A percentile compares a stretch with the other conserved stretches of the same genome.
Evolutionary conservation across 2,329 filamentous ascomycete species (phyloP).

Genomic region (Tricladium varicosporioides): DNA sequence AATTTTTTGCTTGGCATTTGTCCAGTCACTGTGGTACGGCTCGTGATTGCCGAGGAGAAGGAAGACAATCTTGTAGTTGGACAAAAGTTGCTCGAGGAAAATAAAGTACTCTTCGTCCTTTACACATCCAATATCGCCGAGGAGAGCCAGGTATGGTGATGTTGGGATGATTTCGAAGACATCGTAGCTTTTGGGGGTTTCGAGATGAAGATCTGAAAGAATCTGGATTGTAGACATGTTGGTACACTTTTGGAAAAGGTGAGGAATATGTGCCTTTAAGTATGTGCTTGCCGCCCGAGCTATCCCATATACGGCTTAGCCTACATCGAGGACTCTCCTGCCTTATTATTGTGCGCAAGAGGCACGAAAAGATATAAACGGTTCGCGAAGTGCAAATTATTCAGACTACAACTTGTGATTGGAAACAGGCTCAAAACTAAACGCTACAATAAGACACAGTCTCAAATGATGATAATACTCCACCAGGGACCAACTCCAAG

Average conservation of each 20-base stretch:
- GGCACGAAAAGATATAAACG: too few species aligned
- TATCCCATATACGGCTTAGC: too few species aligned
- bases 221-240: constrained; percentile 6
- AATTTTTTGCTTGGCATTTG: constrained; percentile 19
- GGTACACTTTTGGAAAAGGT: not conserved
- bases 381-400: too few species aligned
- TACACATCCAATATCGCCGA: constrained; percentile 45
- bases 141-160: constrained; percentile 44
- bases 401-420: too few species aligned
- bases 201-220: constrained; percentile 44
- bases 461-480: too few species aligned
- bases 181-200: constrained; percentile 41
- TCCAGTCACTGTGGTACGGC: constrained; percentile 39
- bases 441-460: too few species aligned
- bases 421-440: too few species aligned
- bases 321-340: too few species aligned
- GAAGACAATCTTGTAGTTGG: constrained; percentile 41
- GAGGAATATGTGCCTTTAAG: too few species aligned
- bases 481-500: not conserved
- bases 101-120: constrained; percentile 37
- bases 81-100: constrained; percentile 39
- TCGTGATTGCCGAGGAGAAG: constrained; percentile 48
- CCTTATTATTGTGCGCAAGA: too few species aligned
- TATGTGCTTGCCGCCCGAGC: too few species aligned
- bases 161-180: constrained; percentile 38